phyloP scores from a whole-genome alignment of 2,329 filamentous ascomycete species.

The Periglandula ipomoeae region DNA sequence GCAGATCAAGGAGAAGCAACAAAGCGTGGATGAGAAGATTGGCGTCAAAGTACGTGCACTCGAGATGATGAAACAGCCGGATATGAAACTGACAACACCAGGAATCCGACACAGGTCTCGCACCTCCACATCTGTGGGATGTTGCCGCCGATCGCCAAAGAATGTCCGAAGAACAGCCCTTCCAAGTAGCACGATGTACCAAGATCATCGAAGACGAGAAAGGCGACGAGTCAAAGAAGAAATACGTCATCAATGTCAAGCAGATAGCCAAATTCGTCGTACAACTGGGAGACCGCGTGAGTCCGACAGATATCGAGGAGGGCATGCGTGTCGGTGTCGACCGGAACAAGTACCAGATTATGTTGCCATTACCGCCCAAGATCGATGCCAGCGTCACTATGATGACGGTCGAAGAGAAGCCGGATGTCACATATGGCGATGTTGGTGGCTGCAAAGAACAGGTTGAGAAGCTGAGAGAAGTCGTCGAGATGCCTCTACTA shows the following conservation, averaged over 20 bases:
- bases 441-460: constrained; percentile 99
- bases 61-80: not conserved
- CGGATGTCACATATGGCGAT: constrained; percentile 97
- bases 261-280: constrained; percentile 99
- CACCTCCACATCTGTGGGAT: constrained; percentile 98
- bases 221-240: constrained; percentile 89
- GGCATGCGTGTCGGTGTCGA: constrained; percentile 98
- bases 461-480: constrained; percentile 96
- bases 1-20: constrained; percentile 98
- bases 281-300: constrained; percentile 91
- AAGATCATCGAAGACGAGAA: constrained; percentile 98
- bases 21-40: constrained; percentile 98
- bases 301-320: constrained; percentile 97
- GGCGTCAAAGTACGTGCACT: constrained; percentile 56
- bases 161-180: constrained; percentile 95
- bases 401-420: constrained; percentile 99
- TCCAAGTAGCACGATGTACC: constrained; percentile 95
- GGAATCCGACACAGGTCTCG: constrained; percentile 97
- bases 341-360: constrained; percentile 98
- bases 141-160: constrained; percentile 95
- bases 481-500: constrained; percentile 95
- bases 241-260: constrained; percentile 99
- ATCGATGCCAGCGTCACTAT: constrained; percentile 99
- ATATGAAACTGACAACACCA: constrained; percentile 27
- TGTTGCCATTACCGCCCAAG: constrained; percentile 91